Evolutionary conservation across 768 basidiomycete species (phyloP).

Genomic region (Chalciporus piperatus): DNA sequence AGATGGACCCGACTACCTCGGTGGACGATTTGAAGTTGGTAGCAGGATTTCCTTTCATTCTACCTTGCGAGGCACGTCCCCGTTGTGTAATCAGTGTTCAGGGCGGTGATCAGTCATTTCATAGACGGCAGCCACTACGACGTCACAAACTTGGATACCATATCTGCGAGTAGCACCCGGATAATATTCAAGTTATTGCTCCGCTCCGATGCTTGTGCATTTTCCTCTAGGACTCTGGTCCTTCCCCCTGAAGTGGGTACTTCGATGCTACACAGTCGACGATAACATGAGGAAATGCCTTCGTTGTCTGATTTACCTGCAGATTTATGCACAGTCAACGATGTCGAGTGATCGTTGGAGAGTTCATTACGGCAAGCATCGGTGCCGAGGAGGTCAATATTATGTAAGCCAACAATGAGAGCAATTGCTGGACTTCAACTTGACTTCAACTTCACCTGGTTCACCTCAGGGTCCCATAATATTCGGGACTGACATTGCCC

Average conservation of each 20-base stretch:
- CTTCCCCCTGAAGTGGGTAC: no score
- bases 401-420: conserved; percentile 5
- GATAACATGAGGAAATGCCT: no score
- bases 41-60: conserved; percentile 6
- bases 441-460: no score
- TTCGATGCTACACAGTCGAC: no score
- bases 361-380: neutral
- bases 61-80: neutral
- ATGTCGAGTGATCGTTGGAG: no score
- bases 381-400: neutral
- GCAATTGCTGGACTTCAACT: conserved; percentile 1
- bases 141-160: neutral
- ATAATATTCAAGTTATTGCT: no score
- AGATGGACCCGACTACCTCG: conserved; percentile 17
- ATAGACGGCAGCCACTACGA: neutral
- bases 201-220: no score
- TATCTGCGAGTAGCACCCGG: neutral
- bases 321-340: no score
- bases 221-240: no score
- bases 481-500: conserved; percentile 8
- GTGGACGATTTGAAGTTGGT: neutral
- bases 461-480: no score
- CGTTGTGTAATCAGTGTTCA: neutral
- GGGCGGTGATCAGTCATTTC: neutral
- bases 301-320: no score